Evolutionary conservation across 345 rosid species (phyloP).

Genomic region (Isatis tinctoria): DNA sequence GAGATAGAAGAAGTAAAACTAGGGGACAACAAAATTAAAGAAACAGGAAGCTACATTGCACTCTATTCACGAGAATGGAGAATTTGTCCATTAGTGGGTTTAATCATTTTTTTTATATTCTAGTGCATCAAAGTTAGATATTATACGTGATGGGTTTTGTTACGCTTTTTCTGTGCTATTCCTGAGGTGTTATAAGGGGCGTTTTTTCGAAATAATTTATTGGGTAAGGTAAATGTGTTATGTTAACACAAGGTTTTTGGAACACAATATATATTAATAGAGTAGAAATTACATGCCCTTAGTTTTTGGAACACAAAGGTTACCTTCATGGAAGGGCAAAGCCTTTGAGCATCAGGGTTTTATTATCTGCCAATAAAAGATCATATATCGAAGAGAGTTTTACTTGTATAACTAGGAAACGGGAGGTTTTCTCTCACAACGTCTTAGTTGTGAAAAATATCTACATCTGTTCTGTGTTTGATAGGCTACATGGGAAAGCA

Average conservation of each 20-base stretch:
- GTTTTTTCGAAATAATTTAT: background rate
- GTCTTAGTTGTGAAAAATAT: background rate
- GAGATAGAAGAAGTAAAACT: background rate
- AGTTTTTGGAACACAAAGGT: too few relatives aligned
- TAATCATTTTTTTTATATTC: background rate
- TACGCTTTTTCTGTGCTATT: background rate
- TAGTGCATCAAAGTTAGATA: background rate
- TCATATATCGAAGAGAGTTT: background rate
- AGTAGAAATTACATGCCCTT: too few relatives aligned
- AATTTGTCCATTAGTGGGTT: conserved; percentile 13
- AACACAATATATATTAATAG: too few relatives aligned
- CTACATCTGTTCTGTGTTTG: background rate
- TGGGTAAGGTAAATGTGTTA: background rate
- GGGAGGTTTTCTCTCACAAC: background rate
- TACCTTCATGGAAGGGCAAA: background rate
- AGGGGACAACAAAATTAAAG: background rate
- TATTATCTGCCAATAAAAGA: background rate
- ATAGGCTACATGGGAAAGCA: background rate
- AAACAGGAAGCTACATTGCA: conserved; percentile 3
- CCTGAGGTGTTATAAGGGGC: background rate
- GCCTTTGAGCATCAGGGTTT: background rate
- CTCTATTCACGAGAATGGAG: background rate
- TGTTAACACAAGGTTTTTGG: background rate
- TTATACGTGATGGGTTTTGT: background rate
- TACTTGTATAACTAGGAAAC: background rate